Evolutionary conservation across 2,329 filamentous ascomycete species (phyloP).

Genomic region (Colletotrichum cuscutae): DNA sequence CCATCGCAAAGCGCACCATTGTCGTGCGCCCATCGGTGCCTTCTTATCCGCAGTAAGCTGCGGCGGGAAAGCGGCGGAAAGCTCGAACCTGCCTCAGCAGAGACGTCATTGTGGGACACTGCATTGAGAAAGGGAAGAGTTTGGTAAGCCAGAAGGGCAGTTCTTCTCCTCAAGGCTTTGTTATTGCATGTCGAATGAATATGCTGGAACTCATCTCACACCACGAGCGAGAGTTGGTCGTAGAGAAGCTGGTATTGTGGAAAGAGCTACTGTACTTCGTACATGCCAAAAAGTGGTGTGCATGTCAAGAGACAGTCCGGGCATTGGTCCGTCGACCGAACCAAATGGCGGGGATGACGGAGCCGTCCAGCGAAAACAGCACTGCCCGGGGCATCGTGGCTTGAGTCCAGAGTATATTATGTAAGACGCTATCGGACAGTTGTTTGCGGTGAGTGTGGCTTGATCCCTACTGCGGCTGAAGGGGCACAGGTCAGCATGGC

Average conservation of each 20-base stretch:
- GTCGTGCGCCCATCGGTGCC: conserved; percentile 1
- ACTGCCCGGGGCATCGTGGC: not conserved
- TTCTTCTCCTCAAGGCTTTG: too few species aligned
- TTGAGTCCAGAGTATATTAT: not conserved
- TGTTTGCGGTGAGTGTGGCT: not conserved
- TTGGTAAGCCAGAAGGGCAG: too few species aligned
- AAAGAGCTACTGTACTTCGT: not conserved
- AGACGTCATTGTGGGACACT: not conserved
- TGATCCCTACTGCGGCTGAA: too few species aligned
- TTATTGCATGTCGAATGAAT: not conserved
- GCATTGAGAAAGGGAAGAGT: not conserved
- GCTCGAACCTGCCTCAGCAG: not conserved
- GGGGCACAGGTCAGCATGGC: too few species aligned
- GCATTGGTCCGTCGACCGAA: not conserved
- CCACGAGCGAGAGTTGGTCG: too few species aligned
- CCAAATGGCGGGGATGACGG: conserved; percentile 20
- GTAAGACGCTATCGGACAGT: not conserved
- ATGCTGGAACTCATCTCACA: not conserved
- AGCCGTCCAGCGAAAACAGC: not conserved
- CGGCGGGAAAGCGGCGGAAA: conserved; percentile 28
- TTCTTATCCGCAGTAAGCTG: conserved; percentile 8
- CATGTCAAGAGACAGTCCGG: not conserved
- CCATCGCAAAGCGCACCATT: conserved; percentile 21
- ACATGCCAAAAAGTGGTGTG: not conserved
- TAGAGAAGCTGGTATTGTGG: too few species aligned